Base-by-base conservation (phyloP, 148 eudicot species). In the Euryodendron excelsum region DNA sequence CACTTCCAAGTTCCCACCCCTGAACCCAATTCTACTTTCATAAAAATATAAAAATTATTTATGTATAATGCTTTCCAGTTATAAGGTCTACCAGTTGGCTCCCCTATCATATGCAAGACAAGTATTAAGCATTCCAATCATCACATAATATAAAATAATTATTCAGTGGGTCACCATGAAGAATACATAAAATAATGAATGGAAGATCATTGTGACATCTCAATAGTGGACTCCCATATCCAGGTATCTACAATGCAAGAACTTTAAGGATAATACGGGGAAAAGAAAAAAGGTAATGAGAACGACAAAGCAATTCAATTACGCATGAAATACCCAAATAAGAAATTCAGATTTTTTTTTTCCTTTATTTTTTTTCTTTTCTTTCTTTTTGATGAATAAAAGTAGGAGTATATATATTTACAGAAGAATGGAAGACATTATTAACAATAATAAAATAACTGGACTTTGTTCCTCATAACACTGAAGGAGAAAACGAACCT, bases 401-500 rank as follows among this genome's bases (percentile, higher is more conserved):
- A 23, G 21, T 2, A 14, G 56, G 47, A 21, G 37, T 28, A 28
- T 1, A 25, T 28, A 70, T 25, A 30, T 31, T 72, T 23, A 3
- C 68, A 30, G 15, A 72, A 17, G 18, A 72, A 13, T 4, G 52
- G 47, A 66, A 36, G 70, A 20, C 70, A 66, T n/a, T n/a, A n/a
- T n/a, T 34, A 21, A 34, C 25, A 63, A 23, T 18, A 31, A 27
- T 0, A 15, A 15, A 20, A 30, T 30, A 48, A 72, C 11, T 48
- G 28, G 25, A 48, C 15, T 27, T 61, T 41, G 53, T 75, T 28
- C 37, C 53, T 13, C 5, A 23, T 41, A 37, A 48, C 21, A 78
- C 3, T 25, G 39, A 52, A 12, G 9, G 17, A 30, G 45, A 52
- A 73, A 74, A 82, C 90, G 73, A 84, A 93, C 99, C 99, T 96